phyloP scores from a whole-genome alignment of 1,139 yeast species.

The Yamadazyma sp. region DNA sequence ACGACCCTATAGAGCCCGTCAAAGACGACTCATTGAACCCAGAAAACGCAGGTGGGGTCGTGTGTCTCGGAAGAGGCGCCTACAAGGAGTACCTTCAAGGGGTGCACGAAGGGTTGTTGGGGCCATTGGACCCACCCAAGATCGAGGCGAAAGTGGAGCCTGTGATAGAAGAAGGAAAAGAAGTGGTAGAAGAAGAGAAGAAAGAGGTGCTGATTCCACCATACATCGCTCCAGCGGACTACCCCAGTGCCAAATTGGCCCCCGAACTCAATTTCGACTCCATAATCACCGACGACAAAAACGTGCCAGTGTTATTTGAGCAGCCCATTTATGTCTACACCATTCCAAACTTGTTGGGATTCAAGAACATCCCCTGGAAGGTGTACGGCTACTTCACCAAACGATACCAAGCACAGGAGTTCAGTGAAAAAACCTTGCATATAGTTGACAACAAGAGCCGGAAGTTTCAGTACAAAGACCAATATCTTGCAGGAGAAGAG shows the following conservation, averaged over 20 bases:
- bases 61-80: slow-evolving; percentile 94
- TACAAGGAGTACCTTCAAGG: slow-evolving; percentile 91
- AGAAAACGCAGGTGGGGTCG: slow-evolving; percentile 71
- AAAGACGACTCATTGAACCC: slow-evolving; percentile 33
- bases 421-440: slow-evolving; percentile 60
- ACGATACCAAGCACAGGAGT: slow-evolving; percentile 69
- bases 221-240: slow-evolving; percentile 58
- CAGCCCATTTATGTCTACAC: slow-evolving; percentile 77
- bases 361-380: slow-evolving; percentile 71
- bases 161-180: too few species aligned
- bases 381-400: slow-evolving; percentile 76
- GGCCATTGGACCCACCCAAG: slow-evolving; percentile 77
- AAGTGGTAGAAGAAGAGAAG: not conserved
- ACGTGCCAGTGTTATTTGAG: slow-evolving; percentile 60
- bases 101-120: slow-evolving; percentile 90
- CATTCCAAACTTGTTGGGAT: slow-evolving; percentile 76
- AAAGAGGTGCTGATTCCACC: slow-evolving; percentile 30
- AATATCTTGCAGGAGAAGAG: slow-evolving; percentile 60
- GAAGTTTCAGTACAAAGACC: slow-evolving; percentile 56
- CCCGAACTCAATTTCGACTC: slow-evolving; percentile 50
- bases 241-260: slow-evolving; percentile 54
- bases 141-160: slow-evolving; percentile 6
- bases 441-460: slow-evolving; percentile 58
- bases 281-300: slow-evolving; percentile 29
- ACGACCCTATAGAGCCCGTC: slow-evolving; percentile 34